phyloP scores from a whole-genome alignment of 2,329 filamentous ascomycete genomes.

The Talaromyces sp. region DNA sequence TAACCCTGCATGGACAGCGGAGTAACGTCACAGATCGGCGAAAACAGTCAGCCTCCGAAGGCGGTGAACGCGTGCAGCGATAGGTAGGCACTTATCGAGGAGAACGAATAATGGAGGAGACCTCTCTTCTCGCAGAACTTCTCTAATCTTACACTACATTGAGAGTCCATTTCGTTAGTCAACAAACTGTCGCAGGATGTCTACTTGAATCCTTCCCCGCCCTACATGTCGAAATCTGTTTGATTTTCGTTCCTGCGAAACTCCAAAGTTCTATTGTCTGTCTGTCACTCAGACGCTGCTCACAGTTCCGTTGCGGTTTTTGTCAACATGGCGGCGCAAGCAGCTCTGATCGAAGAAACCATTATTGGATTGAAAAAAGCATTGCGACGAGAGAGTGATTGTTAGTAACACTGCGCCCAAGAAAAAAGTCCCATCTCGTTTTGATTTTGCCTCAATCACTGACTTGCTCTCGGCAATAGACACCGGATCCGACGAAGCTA shows the following conservation, averaged over 20 bases:
- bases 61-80: constrained; percentile 15
- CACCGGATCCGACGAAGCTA: constrained; percentile 47
- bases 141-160: background rate
- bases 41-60: constrained; percentile 11
- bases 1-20: background rate
- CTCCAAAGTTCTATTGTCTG: background rate
- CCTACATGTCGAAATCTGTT: background rate
- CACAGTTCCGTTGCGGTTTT: background rate
- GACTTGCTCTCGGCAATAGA: constrained; percentile 22
- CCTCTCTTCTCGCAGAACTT: background rate
- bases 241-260: background rate
- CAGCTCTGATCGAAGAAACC: constrained; percentile 47
- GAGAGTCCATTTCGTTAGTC: background rate
- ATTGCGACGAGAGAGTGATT: constrained; percentile 43
- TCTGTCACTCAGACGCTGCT: background rate
- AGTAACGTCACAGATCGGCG: constrained; percentile 10
- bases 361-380: constrained; percentile 52
- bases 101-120: background rate
- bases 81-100: constrained; percentile 4
- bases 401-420: constrained; percentile 25
- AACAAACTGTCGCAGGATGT: background rate
- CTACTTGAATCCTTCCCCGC: background rate
- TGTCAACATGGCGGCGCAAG: constrained; percentile 39
- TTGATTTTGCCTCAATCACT: background rate
- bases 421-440: constrained; percentile 13